Evolutionary conservation across 352 stramenopile species (phyloP).

Genomic region (Phytophthora fragariaefolia): DNA sequence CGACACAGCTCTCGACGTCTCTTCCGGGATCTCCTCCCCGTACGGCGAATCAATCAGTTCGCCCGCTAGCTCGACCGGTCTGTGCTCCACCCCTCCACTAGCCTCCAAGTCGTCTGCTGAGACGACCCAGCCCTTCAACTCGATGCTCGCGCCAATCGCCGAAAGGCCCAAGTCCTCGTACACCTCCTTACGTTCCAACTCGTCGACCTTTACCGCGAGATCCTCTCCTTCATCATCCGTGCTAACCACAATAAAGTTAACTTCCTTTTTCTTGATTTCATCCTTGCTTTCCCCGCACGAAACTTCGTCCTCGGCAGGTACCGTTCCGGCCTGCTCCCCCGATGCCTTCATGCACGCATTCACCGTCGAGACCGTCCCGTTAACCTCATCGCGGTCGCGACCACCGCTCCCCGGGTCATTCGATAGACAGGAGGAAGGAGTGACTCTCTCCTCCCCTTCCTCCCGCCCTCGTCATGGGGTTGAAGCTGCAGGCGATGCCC

Average conservation of each 20-base stretch:
- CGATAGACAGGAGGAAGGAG: slow-evolving; percentile 1
- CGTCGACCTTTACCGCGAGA: not conserved
- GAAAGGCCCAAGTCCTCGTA: not conserved
- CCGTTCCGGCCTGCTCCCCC: not conserved
- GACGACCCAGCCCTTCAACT: not conserved
- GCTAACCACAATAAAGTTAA: not conserved
- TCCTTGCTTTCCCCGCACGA: not conserved
- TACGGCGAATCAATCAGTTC: not conserved
- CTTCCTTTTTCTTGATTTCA: slow-evolving; percentile 4
- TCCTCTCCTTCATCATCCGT: not conserved
- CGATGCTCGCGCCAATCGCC: not conserved
- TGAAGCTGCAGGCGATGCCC: not conserved
- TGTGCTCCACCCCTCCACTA: not conserved
- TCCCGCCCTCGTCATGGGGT: not conserved
- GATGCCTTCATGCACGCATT: not conserved
- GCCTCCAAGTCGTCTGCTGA: not conserved
- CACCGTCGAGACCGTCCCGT: not conserved
- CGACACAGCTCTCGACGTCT: too few species aligned
- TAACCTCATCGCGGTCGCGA: not conserved
- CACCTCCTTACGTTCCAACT: not conserved
- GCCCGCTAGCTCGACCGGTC: not conserved
- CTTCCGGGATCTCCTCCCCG: not conserved
- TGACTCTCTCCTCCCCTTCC: slow-evolving; percentile 2
- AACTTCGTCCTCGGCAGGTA: not conserved
- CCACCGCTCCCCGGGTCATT: not conserved